Conservation (phyloP, 2,329 filamentous ascomycete species). For the Diaporthe australafricana region DNA sequence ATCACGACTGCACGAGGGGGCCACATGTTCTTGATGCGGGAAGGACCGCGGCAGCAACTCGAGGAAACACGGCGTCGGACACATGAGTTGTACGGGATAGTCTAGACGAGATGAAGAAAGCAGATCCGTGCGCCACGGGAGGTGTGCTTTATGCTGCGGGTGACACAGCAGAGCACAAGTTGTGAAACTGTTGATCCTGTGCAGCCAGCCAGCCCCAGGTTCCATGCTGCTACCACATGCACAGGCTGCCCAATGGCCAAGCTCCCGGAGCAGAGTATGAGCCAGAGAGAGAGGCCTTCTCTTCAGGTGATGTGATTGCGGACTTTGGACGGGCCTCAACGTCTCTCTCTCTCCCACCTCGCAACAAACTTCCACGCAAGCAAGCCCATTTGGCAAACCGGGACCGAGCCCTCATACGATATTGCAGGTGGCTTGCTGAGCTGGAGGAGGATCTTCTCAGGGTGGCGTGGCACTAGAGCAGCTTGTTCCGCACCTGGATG, state of each 20-base stretch:
- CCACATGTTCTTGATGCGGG: neutral
- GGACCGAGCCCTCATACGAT: neutral
- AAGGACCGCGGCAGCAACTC: neutral
- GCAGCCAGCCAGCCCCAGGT: constrained; percentile 13
- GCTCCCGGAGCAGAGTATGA: neutral
- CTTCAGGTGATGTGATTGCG: constrained; percentile 10
- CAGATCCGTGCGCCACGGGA: constrained; percentile 28
- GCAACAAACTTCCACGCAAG: neutral
- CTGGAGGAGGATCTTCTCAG: constrained; percentile 1
- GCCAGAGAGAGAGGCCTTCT: neutral
- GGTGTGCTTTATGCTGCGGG: constrained; percentile 26
- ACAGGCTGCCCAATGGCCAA: constrained; percentile 1
- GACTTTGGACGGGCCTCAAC: neutral
- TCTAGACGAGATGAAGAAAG: constrained; percentile 27
- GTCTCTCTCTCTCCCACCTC: neutral
- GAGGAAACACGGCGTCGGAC: neutral
- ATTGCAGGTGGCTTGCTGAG: neutral
- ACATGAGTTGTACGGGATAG: constrained; percentile 21
- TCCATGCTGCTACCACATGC: neutral
- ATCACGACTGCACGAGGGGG: neutral
- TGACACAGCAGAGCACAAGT: constrained; percentile 30
- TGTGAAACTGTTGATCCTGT: constrained; percentile 31
- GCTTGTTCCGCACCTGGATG: neutral
- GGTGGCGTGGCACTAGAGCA: constrained; percentile 3
- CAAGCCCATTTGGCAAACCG: neutral